Conservation (phyloP, 164 flowering plant species). For the Umbellularia californica region DNA sequence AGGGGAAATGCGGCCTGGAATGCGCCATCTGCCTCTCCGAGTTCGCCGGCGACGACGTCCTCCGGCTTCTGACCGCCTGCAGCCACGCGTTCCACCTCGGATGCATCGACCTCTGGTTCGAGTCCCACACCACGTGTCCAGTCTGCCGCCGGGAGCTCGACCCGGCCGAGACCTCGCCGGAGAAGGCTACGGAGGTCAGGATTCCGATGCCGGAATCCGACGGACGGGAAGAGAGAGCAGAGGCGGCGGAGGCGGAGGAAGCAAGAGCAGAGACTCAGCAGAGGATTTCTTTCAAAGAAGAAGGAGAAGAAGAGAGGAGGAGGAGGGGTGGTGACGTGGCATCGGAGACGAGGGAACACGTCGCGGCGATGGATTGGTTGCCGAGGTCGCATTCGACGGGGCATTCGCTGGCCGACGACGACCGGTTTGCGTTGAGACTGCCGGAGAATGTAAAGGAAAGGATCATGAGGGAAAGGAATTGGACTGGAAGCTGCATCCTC, state of each 20-base stretch:
- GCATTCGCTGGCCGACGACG: conserved; percentile 21
- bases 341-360: not conserved
- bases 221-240: not conserved
- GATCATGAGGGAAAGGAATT: conserved; percentile 31
- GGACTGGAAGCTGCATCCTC: conserved; percentile 41
- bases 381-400: conserved; percentile 69
- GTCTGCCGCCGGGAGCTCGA: conserved; percentile 62
- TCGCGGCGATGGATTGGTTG: conserved; percentile 19
- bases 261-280: not conserved
- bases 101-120: conserved; percentile 86
- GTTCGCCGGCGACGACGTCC: conserved; percentile 38
- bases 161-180: conserved; percentile 4
- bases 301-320: conserved; percentile 3
- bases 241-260: not conserved
- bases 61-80: conserved; percentile 54
- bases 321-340: not conserved
- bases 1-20: conserved; percentile 48
- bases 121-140: conserved; percentile 70
- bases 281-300: conserved; percentile 29
- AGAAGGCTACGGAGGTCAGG: conserved; percentile 10
- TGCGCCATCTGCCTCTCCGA: conserved; percentile 80
- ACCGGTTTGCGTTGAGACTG: conserved; percentile 1
- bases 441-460: conserved; percentile 12
- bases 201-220: not conserved
- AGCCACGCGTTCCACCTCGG: conserved; percentile 76